Conservation (phyloP, 768 basidiomycete species). For the Favolaschia claudopus region DNA sequence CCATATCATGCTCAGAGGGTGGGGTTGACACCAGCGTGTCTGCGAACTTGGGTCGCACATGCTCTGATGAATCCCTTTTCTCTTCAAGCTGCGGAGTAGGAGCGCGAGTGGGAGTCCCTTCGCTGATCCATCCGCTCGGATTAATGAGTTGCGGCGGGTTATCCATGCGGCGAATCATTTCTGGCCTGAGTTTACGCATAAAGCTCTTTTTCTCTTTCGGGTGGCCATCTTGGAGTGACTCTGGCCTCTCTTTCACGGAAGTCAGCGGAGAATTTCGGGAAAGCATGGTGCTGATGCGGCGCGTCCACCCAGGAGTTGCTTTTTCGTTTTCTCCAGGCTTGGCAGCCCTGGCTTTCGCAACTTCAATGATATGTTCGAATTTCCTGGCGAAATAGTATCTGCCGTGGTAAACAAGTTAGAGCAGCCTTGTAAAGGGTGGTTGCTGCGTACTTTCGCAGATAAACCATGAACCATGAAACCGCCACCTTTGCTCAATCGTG, state of each 20-base stretch:
- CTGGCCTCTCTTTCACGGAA: slow-evolving; percentile 36
- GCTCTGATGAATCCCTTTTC: background rate
- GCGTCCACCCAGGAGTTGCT: slow-evolving; percentile 32
- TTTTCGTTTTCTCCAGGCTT: slow-evolving; percentile 31
- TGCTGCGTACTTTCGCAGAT: slow-evolving; percentile 67
- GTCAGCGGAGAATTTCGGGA: slow-evolving; percentile 37
- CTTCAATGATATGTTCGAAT: slow-evolving; percentile 65
- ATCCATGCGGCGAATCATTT: slow-evolving; percentile 83
- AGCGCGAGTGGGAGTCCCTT: slow-evolving; percentile 42
- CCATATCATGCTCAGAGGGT: slow-evolving; percentile 1
- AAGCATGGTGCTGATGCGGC: slow-evolving; percentile 41
- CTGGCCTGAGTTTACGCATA: slow-evolving; percentile 57
- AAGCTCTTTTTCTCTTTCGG: slow-evolving; percentile 31
- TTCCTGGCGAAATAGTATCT: slow-evolving; percentile 78
- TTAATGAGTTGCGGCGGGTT: slow-evolving; percentile 72
- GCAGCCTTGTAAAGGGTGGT: background rate
- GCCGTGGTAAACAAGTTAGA: background rate
- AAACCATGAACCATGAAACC: slow-evolving; percentile 86
- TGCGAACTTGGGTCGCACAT: slow-evolving; percentile 26
- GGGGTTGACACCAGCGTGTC: slow-evolving; percentile 23
- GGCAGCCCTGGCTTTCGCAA: slow-evolving; percentile 42
- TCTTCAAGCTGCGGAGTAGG: background rate
- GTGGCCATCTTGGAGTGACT: slow-evolving; percentile 17
- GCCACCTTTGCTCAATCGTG: slow-evolving; percentile 60
- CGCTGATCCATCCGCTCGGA: slow-evolving; percentile 76